Percentiles rank a stretch among this genome's conserved stretches.
Conservation (phyloP, 78 protist species). For the Emiliania huxleyi region DNA sequence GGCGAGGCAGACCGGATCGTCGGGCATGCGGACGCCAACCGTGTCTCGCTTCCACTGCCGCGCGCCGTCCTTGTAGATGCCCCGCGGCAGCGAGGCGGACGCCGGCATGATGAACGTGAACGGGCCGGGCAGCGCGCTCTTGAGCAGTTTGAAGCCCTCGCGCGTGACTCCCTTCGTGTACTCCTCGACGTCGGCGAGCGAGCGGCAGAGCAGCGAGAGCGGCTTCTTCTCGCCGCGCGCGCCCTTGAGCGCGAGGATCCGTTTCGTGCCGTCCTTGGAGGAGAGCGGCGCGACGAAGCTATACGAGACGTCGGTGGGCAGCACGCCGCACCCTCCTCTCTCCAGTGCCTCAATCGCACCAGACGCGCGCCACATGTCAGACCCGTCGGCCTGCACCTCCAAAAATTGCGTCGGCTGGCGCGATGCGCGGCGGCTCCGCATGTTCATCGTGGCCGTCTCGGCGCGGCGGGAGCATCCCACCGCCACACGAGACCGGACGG, state of each 20-base stretch:
- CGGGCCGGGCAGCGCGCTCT: neutral
- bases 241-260: neutral
- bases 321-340: neutral
- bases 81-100: neutral
- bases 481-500: too few relatives aligned
- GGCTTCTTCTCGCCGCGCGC: neutral
- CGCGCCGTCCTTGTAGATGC: neutral
- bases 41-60: neutral
- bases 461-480: too few relatives aligned
- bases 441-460: too few relatives aligned
- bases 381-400: neutral
- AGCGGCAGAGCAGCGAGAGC: neutral
- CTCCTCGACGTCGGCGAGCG: neutral
- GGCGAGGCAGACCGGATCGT: neutral
- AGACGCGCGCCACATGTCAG: neutral
- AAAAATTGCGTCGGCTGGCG: neutral
- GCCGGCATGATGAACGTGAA: neutral
- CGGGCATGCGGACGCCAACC: neutral
- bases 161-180: neutral
- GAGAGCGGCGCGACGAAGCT: neutral
- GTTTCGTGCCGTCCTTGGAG: neutral
- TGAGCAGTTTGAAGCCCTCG: neutral
- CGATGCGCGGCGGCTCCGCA: neutral
- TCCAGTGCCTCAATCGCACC: neutral
- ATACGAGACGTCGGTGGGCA: neutral